Evolutionary conservation across 176 grass and related monocot species (phyloP).

Genomic region (Oryza meyeriana): DNA sequence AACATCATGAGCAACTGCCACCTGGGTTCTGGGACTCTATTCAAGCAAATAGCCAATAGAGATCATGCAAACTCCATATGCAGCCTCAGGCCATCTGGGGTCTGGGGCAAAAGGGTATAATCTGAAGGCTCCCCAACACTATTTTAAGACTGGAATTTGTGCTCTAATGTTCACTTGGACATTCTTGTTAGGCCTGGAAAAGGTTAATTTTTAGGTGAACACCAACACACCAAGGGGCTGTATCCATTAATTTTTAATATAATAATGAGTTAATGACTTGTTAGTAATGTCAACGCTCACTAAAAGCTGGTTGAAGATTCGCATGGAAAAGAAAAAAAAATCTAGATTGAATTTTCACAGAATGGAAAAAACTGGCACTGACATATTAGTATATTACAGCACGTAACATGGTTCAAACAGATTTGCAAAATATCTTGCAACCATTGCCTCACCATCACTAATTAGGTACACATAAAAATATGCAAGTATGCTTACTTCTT

Average conservation of each 20-base stretch:
- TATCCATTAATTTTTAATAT: neutral
- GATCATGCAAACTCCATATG: neutral
- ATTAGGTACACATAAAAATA: neutral
- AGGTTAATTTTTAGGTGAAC: conserved; percentile 8
- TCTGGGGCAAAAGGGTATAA: neutral
- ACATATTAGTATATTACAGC: neutral
- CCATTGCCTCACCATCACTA: conserved; percentile 1
- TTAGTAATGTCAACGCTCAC: neutral
- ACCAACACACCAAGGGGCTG: neutral
- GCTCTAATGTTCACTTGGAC: neutral
- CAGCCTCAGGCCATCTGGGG: neutral
- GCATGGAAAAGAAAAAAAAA: neutral
- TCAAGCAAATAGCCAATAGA: neutral
- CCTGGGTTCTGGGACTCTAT: neutral
- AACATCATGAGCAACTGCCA: neutral
- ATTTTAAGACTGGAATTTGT: conserved; percentile 7
- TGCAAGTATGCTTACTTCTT: neutral
- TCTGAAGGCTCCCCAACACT: neutral
- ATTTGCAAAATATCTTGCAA: neutral
- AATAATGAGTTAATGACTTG: neutral
- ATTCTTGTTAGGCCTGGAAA: neutral
- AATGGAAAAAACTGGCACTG: neutral
- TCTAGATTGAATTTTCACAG: neutral
- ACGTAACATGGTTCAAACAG: neutral
- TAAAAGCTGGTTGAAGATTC: neutral